phyloP scores from a whole-genome alignment of 2,329 filamentous ascomycete genomes.

The Apiospora rasikravindrae region DNA sequence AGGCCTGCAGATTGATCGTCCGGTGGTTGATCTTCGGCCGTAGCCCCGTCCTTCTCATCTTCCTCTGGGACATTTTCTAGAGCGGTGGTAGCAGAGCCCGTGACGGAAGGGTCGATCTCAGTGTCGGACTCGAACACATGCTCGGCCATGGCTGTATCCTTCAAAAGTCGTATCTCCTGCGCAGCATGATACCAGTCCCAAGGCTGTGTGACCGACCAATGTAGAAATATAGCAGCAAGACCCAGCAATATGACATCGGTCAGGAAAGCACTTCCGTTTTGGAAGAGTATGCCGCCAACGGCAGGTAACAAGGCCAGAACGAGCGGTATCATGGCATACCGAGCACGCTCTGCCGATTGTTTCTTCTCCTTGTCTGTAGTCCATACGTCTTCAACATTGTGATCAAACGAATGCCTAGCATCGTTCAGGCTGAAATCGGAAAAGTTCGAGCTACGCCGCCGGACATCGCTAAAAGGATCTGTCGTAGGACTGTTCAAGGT shows the following conservation, averaged over 20 bases:
- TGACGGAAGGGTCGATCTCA: constrained; percentile 41
- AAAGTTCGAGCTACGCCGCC: constrained; percentile 76
- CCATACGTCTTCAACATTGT: constrained; percentile 74
- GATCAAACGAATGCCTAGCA: constrained; percentile 65
- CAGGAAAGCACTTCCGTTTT: constrained; percentile 80
- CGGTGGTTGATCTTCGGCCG: constrained; percentile 26
- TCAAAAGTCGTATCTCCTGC: constrained; percentile 61
- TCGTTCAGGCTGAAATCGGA: constrained; percentile 77
- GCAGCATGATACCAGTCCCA: constrained; percentile 84
- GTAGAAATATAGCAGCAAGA: constrained; percentile 83
- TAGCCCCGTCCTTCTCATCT: constrained; percentile 33
- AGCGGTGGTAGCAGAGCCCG: constrained; percentile 29
- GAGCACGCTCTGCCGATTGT: constrained; percentile 59
- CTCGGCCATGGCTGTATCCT: constrained; percentile 51
- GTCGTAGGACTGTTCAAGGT: constrained; percentile 29
- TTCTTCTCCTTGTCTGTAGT: constrained; percentile 51
- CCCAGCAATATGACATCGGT: constrained; percentile 84
- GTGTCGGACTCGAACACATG: constrained; percentile 52
- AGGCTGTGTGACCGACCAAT: constrained; percentile 89
- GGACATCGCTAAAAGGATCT: constrained; percentile 39
- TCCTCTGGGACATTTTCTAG: constrained; percentile 54
- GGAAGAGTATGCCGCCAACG: constrained; percentile 82
- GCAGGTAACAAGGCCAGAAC: constrained; percentile 85
- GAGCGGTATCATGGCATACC: constrained; percentile 81
- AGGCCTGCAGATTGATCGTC: constrained; percentile 22